Conservation (phyloP, 345 rosid genomes). For the Dovyalis caffra region DNA sequence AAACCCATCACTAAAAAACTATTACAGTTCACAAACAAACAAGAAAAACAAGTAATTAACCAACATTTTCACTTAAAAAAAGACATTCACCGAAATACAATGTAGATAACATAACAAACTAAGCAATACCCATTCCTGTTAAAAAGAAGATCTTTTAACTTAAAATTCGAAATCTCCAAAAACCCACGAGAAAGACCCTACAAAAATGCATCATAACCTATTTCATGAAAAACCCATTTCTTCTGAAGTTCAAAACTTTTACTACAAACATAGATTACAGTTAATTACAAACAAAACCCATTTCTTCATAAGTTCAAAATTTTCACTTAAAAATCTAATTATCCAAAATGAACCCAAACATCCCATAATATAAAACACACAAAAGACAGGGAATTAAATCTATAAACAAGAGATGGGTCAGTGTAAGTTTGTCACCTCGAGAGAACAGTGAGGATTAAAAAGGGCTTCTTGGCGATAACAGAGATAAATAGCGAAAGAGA, state of each 20-base stretch:
- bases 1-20: constrained; percentile 9
- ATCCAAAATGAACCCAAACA: neutral
- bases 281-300: too few relatives aligned
- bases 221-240: neutral
- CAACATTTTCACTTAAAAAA: neutral
- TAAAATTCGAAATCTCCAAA: neutral
- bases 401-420: neutral
- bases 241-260: neutral
- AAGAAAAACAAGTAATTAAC: neutral
- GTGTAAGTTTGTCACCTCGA: constrained; percentile 53
- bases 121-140: neutral
- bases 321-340: neutral
- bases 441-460: constrained; percentile 88
- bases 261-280: too few relatives aligned
- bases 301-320: neutral
- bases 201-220: neutral
- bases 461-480: constrained; percentile 89
- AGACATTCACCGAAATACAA: neutral
- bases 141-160: too few relatives aligned
- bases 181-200: neutral
- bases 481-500: constrained; percentile 84
- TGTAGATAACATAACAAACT: neutral
- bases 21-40: neutral
- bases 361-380: neutral
- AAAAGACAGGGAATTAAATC: neutral